Percentiles rank a stretch among this genome's conserved stretches.
phyloP scores from a whole-genome alignment of 495 filamentous ascomycete species.

The Penicillium crystallinum region DNA sequence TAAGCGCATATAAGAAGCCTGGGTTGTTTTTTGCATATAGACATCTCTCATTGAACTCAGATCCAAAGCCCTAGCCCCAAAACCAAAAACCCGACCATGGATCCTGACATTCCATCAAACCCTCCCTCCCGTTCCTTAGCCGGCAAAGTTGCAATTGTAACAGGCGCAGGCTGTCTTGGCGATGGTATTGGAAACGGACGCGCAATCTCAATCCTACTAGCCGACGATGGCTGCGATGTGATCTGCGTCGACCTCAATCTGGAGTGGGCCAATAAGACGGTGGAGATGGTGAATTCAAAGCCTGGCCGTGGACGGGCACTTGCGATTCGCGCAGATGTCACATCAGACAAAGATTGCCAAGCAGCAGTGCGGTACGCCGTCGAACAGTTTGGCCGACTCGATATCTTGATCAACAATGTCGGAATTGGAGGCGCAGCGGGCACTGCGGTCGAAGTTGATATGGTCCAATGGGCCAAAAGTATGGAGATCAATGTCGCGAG shows the following conservation, averaged over 20 bases:
- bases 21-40: neutral
- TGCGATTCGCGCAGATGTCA: conserved; percentile 45
- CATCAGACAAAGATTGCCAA: conserved; percentile 42
- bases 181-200: conserved; percentile 56
- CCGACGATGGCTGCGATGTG: conserved; percentile 49
- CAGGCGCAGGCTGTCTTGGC: conserved; percentile 50
- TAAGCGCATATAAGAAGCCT: neutral
- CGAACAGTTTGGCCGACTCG: conserved; percentile 41
- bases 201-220: conserved; percentile 52
- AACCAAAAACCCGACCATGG: conserved; percentile 12
- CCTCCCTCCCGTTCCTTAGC: conserved; percentile 26
- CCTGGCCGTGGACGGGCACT: conserved; percentile 26
- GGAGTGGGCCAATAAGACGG: conserved; percentile 44
- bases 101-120: conserved; percentile 13
- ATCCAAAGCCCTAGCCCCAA: neutral
- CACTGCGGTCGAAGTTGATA: conserved; percentile 50
- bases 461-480: conserved; percentile 46
- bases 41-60: neutral
- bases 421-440: conserved; percentile 50
- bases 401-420: conserved; percentile 56
- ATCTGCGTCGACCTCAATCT: conserved; percentile 49
- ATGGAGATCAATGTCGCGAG: conserved; percentile 54
- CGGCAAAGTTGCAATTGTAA: conserved; percentile 54
- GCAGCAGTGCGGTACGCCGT: conserved; percentile 34
- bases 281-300: conserved; percentile 38